Evolutionary conservation across 2,329 filamentous ascomycete species (phyloP), one percentile per base, ranked within the genome.

Genomic region (Juglanconis sp.): DNA sequence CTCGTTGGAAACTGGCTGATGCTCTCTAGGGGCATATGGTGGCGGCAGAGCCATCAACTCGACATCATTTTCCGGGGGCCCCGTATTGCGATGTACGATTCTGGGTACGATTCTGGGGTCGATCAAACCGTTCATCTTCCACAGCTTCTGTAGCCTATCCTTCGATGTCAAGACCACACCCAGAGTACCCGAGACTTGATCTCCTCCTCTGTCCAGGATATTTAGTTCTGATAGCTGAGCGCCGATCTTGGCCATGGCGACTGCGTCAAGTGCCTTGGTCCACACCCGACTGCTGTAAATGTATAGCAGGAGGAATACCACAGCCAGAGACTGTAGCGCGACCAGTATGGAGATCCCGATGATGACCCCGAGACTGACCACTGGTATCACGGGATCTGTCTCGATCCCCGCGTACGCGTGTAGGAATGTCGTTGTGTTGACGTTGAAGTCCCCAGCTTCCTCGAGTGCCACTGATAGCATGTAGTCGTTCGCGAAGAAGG

Each of bases 401-500:
- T 42, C 48, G 34, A 15, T 24, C 5, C 31, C 48, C 31, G 38
- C 17, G 15, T 35, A 36, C 5, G 48, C 24, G n/a, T 17, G 32
- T 32, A 42, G 24, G 24, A 24, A 24, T 2, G 24, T 24, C 24
- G 24, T 24, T 24, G 1, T 24, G 24, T 24, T 24, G 24, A 24
- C 24, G 24, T 24, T 24, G 24, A 24, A 24, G 24, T 13, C 15
- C 0, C 5, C 13, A 1, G n/a, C n/a, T 10, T 35, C 5, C 4
- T 38, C 42, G 47, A 24, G 8, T 5, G 3, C 13, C n/a, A 13
- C 6, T 13, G 48, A 72, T 0, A 74, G 62, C 0, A 68, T 61
- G 17, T 71, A 66, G 6, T 66, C 59, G n/a, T 66, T 57, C 10
- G 65, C 65, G 5, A 74, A 68, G 59, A 70, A 74, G 7, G 74